A percentile compares a stretch with the other conserved stretches of the same genome.
phyloP scores from a whole-genome alignment of 306 rosid species.

The Senna tora region DNA sequence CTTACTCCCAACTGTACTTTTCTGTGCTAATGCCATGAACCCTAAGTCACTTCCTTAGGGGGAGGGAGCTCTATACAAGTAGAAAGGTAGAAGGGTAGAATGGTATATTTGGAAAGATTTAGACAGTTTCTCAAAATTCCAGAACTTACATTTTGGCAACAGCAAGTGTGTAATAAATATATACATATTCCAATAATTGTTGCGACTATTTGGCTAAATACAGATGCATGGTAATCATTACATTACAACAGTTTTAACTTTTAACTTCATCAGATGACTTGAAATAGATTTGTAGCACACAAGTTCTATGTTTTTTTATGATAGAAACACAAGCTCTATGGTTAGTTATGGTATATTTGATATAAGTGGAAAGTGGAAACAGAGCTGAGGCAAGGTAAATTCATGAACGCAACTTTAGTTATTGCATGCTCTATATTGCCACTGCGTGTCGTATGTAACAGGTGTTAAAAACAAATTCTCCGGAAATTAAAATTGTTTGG shows the following conservation, averaged over 20 bases:
- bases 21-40: background rate
- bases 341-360: too few species aligned
- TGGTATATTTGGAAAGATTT: background rate
- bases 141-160: background rate
- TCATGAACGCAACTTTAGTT: too few species aligned
- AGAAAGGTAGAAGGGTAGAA: background rate
- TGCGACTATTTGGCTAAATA: background rate
- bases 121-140: background rate
- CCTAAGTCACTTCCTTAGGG: background rate
- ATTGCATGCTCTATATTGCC: too few species aligned
- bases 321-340: too few species aligned
- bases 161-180: background rate
- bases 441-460: too few species aligned
- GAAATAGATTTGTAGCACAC: too few species aligned
- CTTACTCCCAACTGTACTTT: background rate
- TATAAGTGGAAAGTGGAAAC: too few species aligned
- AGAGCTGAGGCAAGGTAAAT: too few species aligned
- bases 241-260: too few species aligned
- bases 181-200: background rate
- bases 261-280: too few species aligned
- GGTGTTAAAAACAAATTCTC: background rate
- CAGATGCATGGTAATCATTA: background rate
- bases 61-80: background rate
- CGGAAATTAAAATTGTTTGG: too few species aligned
- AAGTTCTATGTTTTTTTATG: too few species aligned